phyloP scores from a whole-genome alignment of 2,329 filamentous ascomycete species.

The Hypomyces rosellus region DNA sequence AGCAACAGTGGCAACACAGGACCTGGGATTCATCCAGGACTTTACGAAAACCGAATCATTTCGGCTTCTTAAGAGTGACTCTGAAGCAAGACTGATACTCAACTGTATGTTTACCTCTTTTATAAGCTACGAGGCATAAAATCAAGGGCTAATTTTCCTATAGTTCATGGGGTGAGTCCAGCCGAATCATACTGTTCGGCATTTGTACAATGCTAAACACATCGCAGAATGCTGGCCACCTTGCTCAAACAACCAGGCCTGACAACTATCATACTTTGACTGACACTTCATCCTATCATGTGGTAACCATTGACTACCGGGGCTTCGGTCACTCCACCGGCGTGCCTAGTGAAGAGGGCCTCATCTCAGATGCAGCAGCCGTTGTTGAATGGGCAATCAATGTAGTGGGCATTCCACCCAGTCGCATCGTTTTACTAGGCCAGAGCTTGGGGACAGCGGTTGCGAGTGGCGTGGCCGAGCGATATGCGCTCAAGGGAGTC shows the following conservation, averaged over 20 bases:
- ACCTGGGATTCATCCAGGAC: slow-evolving; percentile 43
- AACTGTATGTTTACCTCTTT: slow-evolving; percentile 44
- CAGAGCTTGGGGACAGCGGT: slow-evolving; percentile 89
- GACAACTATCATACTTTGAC: slow-evolving; percentile 72
- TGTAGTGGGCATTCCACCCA: slow-evolving; percentile 56
- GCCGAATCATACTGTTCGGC: neutral
- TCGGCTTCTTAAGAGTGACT: slow-evolving; percentile 55
- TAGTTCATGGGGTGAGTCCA: slow-evolving; percentile 58
- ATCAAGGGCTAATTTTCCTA: slow-evolving; percentile 2
- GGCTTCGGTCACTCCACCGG: slow-evolving; percentile 80
- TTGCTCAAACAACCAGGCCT: slow-evolving; percentile 72
- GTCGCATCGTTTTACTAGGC: slow-evolving; percentile 72
- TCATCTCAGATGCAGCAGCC: slow-evolving; percentile 72
- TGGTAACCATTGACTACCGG: slow-evolving; percentile 86
- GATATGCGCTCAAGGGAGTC: slow-evolving; percentile 53
- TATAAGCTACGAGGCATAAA: neutral
- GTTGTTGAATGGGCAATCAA: slow-evolving; percentile 67
- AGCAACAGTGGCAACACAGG: slow-evolving; percentile 47
- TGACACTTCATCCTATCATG: slow-evolving; percentile 66
- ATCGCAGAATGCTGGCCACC: slow-evolving; percentile 71
- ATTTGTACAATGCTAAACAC: slow-evolving; percentile 25
- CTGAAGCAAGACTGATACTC: slow-evolving; percentile 56
- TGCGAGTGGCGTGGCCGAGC: slow-evolving; percentile 65
- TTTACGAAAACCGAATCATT: slow-evolving; percentile 55
- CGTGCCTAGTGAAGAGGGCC: slow-evolving; percentile 69